Evolutionary conservation across 2,329 filamentous ascomycete species (phyloP).

Genomic region (Stagonosporopsis cucurbitacearum): DNA sequence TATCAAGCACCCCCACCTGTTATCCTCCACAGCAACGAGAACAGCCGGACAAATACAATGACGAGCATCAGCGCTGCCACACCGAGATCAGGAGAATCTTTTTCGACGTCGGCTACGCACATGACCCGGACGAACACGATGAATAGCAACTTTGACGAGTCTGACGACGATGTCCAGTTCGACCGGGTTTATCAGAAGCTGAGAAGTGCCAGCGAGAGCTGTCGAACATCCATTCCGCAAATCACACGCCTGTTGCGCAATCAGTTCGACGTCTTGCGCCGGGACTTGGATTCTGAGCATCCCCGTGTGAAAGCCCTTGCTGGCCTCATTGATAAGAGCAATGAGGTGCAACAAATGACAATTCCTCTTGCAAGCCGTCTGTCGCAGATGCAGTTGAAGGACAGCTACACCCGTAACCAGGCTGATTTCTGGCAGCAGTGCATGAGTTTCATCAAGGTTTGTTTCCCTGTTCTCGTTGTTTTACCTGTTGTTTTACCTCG

Average conservation of each 20-base stretch:
- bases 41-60: conserved; percentile 62
- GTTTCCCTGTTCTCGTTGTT: conserved; percentile 28
- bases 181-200: conserved; percentile 82
- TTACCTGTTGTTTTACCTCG: conserved; percentile 16
- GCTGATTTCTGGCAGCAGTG: conserved; percentile 72
- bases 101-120: conserved; percentile 63
- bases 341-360: conserved; percentile 73
- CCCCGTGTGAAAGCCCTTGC: conserved; percentile 52
- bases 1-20: conserved; percentile 49
- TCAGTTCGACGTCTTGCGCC: conserved; percentile 38
- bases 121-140: conserved; percentile 56
- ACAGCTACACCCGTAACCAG: conserved; percentile 74
- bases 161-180: conserved; percentile 80
- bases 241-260: conserved; percentile 39
- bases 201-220: conserved; percentile 74
- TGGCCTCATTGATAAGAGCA: conserved; percentile 73
- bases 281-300: conserved; percentile 44
- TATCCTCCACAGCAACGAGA: conserved; percentile 53
- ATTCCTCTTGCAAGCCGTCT: conserved; percentile 75
- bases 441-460: conserved; percentile 70
- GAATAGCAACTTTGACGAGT: conserved; percentile 66
- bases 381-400: conserved; percentile 81
- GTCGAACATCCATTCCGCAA: conserved; percentile 72
- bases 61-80: conserved; percentile 62
- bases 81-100: conserved; percentile 83